Evolutionary conservation across 257 asterid species (phyloP).

Genomic region (Eustoma russellianum): DNA sequence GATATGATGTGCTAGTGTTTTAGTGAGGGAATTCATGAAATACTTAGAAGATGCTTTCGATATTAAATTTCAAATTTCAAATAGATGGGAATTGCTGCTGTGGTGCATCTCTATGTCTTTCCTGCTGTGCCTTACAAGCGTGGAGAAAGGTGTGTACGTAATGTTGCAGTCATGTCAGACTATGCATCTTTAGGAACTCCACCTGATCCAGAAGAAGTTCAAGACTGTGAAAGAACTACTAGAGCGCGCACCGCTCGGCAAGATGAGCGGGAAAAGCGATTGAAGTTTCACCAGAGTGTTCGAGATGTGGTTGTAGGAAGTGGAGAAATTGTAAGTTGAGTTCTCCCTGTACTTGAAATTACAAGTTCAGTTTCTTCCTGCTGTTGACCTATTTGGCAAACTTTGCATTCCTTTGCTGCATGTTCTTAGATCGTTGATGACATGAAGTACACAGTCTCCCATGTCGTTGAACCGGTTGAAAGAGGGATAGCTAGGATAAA

Average conservation of each 20-base stretch:
- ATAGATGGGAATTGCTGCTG: conserved; percentile 97
- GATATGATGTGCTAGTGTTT: too few species aligned
- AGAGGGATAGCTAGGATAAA: conserved; percentile 84
- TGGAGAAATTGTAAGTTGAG: conserved; percentile 75
- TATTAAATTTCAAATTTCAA: too few species aligned
- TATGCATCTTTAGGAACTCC: conserved; percentile 85
- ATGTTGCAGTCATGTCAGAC: conserved; percentile 84
- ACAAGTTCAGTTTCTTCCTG: not conserved
- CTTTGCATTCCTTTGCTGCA: not conserved
- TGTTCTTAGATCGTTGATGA: conserved; percentile 71
- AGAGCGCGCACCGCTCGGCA: conserved; percentile 41
- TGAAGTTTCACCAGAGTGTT: conserved; percentile 80
- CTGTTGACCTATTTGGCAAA: conserved; percentile 1
- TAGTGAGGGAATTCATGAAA: too few species aligned
- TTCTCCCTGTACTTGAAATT: not conserved
- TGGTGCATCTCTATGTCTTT: conserved; percentile 87
- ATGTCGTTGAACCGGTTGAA: conserved; percentile 89
- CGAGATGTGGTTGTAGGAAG: conserved; percentile 95
- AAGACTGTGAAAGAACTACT: conserved; percentile 68
- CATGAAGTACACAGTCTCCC: conserved; percentile 95
- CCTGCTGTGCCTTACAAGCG: conserved; percentile 90
- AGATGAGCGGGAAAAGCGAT: conserved; percentile 57
- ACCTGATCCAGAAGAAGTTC: conserved; percentile 95
- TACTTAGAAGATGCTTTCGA: too few species aligned
- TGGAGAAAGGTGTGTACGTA: conserved; percentile 94